phyloP scores from a whole-genome alignment of 2,329 filamentous ascomycete genomes.

The Talaromyces sp. region DNA sequence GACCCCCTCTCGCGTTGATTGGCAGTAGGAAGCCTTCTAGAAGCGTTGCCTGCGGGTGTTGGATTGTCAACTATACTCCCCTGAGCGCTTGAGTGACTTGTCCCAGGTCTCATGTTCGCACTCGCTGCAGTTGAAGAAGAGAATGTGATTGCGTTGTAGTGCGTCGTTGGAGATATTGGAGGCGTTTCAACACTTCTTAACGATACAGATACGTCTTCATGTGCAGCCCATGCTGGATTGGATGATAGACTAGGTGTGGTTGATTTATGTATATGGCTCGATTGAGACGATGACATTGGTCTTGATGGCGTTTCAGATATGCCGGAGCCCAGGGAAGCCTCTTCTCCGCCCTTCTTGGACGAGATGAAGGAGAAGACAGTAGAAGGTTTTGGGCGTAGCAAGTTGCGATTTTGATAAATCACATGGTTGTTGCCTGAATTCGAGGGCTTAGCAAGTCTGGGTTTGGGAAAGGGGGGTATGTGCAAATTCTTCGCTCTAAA shows the following conservation, averaged over 20 bases:
- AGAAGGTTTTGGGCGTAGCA: slow-evolving; percentile 5
- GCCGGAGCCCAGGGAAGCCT: not conserved
- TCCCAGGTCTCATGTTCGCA: not conserved
- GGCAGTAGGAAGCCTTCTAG: not conserved
- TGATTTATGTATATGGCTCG: not conserved
- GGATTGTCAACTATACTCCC: not conserved
- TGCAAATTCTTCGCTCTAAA: slow-evolving; percentile 3
- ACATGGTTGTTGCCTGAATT: not conserved
- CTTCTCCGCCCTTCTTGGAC: slow-evolving; percentile 7
- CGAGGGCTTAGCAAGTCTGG: not conserved
- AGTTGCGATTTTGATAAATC: slow-evolving; percentile 9
- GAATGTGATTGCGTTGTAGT: not conserved
- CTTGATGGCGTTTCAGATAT: not conserved
- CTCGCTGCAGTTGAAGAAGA: not conserved
- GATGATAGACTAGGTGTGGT: not conserved
- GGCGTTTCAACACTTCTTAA: not conserved
- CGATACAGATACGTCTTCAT: not conserved
- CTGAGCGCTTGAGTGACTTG: not conserved
- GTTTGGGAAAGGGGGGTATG: slow-evolving; percentile 5
- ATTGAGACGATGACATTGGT: slow-evolving; percentile 1
- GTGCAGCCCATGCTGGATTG: slow-evolving; percentile 3
- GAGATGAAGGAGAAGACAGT: slow-evolving; percentile 12
- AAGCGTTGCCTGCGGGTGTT: not conserved
- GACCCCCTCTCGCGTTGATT: not conserved
- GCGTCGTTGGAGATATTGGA: slow-evolving; percentile 2